Conservation (phyloP, 192 early-diverging fungal species). For the Gonapodya prolifera region DNA sequence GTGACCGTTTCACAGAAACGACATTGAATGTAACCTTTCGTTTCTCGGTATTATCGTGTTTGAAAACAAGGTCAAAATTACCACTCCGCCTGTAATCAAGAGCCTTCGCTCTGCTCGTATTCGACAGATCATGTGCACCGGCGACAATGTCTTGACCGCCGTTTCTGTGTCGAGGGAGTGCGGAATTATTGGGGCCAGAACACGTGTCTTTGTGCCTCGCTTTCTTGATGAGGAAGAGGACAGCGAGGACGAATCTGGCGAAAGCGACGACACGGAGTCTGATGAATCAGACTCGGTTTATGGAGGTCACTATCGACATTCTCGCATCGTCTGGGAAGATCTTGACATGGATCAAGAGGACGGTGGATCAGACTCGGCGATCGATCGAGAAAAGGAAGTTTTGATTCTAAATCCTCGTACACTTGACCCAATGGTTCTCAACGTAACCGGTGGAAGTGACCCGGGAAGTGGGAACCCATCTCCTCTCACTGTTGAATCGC, state of each 20-base stretch:
- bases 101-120: conserved; percentile 71
- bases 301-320: neutral
- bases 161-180: conserved; percentile 90
- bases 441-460: no score
- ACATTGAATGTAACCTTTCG: conserved; percentile 65
- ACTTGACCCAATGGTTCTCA: no score
- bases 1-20: no score
- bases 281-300: no score
- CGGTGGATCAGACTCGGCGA: no score
- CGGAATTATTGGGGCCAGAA: conserved; percentile 61
- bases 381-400: no score
- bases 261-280: neutral
- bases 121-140: conserved; percentile 95
- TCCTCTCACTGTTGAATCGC: no score
- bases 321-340: neutral
- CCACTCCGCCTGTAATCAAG: conserved; percentile 62
- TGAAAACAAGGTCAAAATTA: conserved; percentile 96
- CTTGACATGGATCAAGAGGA: no score
- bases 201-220: conserved; percentile 66
- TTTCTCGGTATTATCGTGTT: conserved; percentile 96
- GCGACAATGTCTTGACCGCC: conserved; percentile 93
- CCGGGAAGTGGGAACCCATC: no score
- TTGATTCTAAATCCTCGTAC: no score
- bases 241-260: conserved; percentile 16
- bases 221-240: conserved; percentile 42